These are phyloP conservation scores for Theileria parva DNA, from an alignment of 169 alveolate species.

Conservation along the genomic window DNA sequence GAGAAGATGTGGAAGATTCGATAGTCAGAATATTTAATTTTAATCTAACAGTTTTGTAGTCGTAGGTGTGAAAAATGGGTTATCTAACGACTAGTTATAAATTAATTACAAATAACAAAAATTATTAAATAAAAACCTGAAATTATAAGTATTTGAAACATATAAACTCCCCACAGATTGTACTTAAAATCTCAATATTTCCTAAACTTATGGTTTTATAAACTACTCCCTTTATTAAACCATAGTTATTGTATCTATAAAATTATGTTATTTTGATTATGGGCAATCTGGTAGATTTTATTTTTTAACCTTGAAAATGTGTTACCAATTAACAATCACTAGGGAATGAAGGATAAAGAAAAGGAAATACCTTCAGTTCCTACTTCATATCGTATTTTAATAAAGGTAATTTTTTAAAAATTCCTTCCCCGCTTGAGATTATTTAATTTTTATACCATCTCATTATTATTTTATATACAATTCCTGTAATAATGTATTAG, in stretches of 20 bases:
- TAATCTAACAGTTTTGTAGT: no score
- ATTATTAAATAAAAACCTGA: no score
- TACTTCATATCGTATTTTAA: slow-evolving; percentile 36
- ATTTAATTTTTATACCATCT: not conserved
- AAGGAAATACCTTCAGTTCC: slow-evolving; percentile 61
- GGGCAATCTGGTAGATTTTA: no score
- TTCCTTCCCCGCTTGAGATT: not conserved
- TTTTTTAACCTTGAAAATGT: not conserved
- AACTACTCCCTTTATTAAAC: no score
- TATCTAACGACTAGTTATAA: no score
- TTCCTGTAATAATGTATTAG: not conserved
- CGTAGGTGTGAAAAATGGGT: no score
- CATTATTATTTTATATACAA: not conserved
- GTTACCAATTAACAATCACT: slow-evolving; percentile 28
- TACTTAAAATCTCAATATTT: not conserved
- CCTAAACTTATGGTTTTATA: not conserved
- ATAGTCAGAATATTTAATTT: no score
- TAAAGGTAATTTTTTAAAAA: slow-evolving; percentile 38
- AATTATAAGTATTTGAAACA: not conserved
- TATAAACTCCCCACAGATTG: slow-evolving; percentile 16
- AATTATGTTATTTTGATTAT: no score
- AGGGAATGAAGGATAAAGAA: slow-evolving; percentile 26
- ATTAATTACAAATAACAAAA: no score
- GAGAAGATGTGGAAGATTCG: no score
- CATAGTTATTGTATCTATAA: no score